Evolutionary conservation across 148 eudicot species (phyloP), one percentile per base, ranked within the genome.

Genomic region (Chenopodium berlandieri): DNA sequence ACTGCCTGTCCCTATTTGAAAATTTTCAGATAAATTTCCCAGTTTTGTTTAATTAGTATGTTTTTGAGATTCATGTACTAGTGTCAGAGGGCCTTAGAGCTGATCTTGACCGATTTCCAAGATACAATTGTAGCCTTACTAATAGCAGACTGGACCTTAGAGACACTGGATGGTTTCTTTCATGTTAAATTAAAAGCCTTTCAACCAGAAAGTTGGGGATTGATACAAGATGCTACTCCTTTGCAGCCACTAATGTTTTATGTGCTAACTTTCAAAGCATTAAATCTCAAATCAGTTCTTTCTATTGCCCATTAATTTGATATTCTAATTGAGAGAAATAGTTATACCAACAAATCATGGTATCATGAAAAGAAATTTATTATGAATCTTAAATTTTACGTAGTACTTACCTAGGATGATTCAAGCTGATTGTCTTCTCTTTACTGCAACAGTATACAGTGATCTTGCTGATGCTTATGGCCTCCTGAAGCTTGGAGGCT

Each of bases 401-500:
- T 11, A 50, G 12, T 50, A 12, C 20, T 22, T 4, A 44, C 47
- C 47, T 44, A 72, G 19, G 31, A 80, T 72, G 31, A 80, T 72
- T 32, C 30, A 50, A 34, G 52, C 40, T 78, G 73, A 19, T 71
- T 50, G n/a, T 75, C 77, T 27, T 54, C 58, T 70, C 50, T 30
- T 78, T 40, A 48, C 37, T 66, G 77, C 32, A 75, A 64, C 87
- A 94, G 97, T 80, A 44, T 95, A 82, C 90, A 93, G 92, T 68
- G 98, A 94, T 77, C 83, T 95, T 50, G 99, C 99, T n/a, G 99
- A 95, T 82, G 79, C 84, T 7, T 88, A 92, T 68, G 88, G 89
- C 80, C 91, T 95, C 67, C 34, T 95, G 82, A 95, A 95, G 89
- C 89, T 95, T 4, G 99, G 99, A 85, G 99, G 99, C 34, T 94